Evolutionary conservation across 352 stramenopile species (phyloP), one percentile per base, ranked within the genome.

Genomic region (Salisapilia sapeloensis): DNA sequence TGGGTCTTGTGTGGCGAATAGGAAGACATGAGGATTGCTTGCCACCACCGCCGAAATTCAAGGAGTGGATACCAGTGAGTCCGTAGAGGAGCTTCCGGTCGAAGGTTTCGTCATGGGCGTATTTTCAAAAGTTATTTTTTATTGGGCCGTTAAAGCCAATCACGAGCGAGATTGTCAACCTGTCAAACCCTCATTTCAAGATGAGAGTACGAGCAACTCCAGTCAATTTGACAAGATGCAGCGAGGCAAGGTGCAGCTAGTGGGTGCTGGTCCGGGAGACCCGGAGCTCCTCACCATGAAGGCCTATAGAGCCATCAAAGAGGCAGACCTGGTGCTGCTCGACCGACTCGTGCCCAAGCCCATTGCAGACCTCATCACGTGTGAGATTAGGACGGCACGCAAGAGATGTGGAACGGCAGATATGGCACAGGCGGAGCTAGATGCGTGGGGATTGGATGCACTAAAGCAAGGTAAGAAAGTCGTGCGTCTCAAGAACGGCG

Each of bases 401-500:
- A 98, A 98, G 57, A 59, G 79, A 38, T 95, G 91, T 23, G 91
- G 92, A 43, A 97, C 92, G 46, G 89, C 90, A 3, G 87, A 97
- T 38, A 46, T 93, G 26, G 90, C 90, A 17, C 83, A 96, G 48
- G 61, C 80, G 2, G 80, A 96, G 49, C 87, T 98, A 35, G 94
- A 97, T 50, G 74, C 75, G 23, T 97, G 91, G 92, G 76, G 78
- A 4, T 50, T 86, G 10, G 67, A 96, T 29, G 89, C 54, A 4
- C 50, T 97, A 15, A 48, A 47, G 13, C 50, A 80, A 21, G 86
- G 87, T 33, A 90, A 92, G 48, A 65, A 83, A 45, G 93, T 98
- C 9, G 81, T 97, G 36, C 78, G 92, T 9, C 60, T 98, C 24
- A 98, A 98, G 63, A 97, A 97, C 60, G 92, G 93, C 30, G 93